Evolutionary conservation across 1,139 yeast genomes (phyloP), one percentile per base, ranked within the genome.

Genomic region (Pichia sp.): DNA sequence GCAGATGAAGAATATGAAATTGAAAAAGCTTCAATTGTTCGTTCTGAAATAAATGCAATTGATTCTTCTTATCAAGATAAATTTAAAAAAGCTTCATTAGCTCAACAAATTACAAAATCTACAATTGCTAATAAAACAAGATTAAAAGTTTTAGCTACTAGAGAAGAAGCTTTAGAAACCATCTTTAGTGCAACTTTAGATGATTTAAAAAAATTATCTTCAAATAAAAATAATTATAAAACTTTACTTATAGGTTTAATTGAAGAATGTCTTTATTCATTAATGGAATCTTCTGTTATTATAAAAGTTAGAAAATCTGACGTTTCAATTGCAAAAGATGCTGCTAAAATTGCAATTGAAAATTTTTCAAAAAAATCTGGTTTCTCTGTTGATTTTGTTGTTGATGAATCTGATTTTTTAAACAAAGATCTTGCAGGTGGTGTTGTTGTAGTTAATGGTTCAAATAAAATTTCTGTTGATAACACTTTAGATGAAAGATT

Each of bases 1-100:
- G 96, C 97, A 36, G 96, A 94, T 64, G 98, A 94, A 68, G 99
- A 94, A 69, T 94, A 92, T 65, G 97, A 94, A 68, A 89, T 92
- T 61, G 98, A 92, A 67, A 94, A 92, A 73, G 94, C 97, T 24
- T 81, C 87, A 45, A 80, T 92, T 60, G 97, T 94, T 43, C 84
- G 97, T 60, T 76, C 89, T 12, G 98, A 92, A 70, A 85, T 86
- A 47, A 83, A 94, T 40, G 81, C 92, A 43, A 87, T 94, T 55
- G 98, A 94, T 64, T 70, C 82, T 28, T 70, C 76, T 38, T 87
- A 83, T 64, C 92, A 84, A 55, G 82, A 80, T 58, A 89, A 87
- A 65, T 77, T 85, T 69, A 92, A 92, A 73, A 92, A 90, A 68
- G 90, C 96, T 4, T 73, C 89, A 36, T 80, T 94, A 66, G 85